Evolutionary conservation across 345 rosid species (phyloP).

Genomic region (Eucalyptus pumila): DNA sequence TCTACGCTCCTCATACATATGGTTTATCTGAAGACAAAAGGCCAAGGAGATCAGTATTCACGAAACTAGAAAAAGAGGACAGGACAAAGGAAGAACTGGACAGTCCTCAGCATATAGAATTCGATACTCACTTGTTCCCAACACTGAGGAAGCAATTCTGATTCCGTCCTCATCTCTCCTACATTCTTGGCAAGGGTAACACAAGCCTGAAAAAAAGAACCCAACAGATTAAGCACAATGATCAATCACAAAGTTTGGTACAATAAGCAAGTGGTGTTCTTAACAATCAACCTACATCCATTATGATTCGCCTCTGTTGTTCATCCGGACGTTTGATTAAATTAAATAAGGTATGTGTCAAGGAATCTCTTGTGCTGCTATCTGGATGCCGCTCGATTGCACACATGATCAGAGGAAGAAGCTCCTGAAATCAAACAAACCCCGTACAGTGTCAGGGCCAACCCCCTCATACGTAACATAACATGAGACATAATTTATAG

Average conservation of each 20-base stretch:
- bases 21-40: slow-evolving; percentile 59
- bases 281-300: slow-evolving; percentile 64
- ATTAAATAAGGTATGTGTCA: slow-evolving; percentile 89
- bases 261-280: background rate
- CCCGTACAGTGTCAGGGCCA: background rate
- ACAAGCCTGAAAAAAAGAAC: slow-evolving; percentile 61
- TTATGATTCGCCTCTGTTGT: slow-evolving; percentile 85
- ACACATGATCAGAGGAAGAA: slow-evolving; percentile 97
- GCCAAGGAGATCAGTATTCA: background rate
- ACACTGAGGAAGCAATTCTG: slow-evolving; percentile 94
- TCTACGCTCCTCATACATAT: slow-evolving; percentile 95
- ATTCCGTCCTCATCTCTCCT: slow-evolving; percentile 97
- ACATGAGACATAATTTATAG: background rate
- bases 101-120: background rate
- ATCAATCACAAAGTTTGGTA: background rate
- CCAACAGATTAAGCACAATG: background rate
- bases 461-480: background rate
- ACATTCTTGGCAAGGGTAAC: slow-evolving; percentile 90
- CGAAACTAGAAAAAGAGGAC: background rate
- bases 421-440: slow-evolving; percentile 45
- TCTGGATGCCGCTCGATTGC: slow-evolving; percentile 97
- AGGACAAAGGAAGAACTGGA: background rate
- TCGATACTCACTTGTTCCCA: slow-evolving; percentile 86
- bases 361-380: slow-evolving; percentile 65
- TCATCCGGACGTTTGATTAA: slow-evolving; percentile 98